Base-by-base conservation (phyloP, 768 basidiomycete species). In the Leccinum sublutescens region DNA sequence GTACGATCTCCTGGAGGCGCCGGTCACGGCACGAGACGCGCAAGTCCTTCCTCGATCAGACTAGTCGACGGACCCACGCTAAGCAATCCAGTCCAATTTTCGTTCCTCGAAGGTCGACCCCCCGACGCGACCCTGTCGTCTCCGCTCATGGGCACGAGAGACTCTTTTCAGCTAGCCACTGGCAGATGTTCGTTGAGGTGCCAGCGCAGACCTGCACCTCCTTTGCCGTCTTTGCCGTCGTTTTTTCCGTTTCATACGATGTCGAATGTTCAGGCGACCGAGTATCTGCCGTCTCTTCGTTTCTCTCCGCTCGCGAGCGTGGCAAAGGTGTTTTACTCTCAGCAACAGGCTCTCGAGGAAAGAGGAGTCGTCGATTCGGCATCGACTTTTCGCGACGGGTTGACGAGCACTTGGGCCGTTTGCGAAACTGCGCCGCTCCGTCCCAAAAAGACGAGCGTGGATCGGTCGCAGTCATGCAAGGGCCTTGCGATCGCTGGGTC, bases 121-220 rank as follows among this genome's bases (percentile, higher is more conserved):
- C 71, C 67, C 31, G 19, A 56, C n/a, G 55, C 58, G 17, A 3
- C 52, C 55, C 10, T 47, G 12, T 19, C n/a, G 1, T 71, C 73
- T 11, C 71, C 71, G 25, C 59, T 71, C 11, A 62, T 56, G 56
- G 62, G 64, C 2, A 40, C 64, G 5, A 60, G 71, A 19, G 73
- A 74, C 52, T 74, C 71, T 29, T 47, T 74, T n/a, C 73, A 71
- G 58, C 43, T 73, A 5, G 62, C 67, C 1, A 33, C 31, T 33
- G 31, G 31, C 31, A 64, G 55, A 47, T 61, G 54, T 2, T 57
- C 66, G 3, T 55, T 60, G 34, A 65, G 51, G 51, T 47, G 27
- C 27, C 2, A 48, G 33, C 62, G 71, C 48, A 63, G 43, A 33
- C 63, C 73, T 21, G 38, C 54, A 0, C 64, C 66, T 27, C 63